Conservation (phyloP, 2,329 filamentous ascomycete species). For the Coniochaeta prunicola region DNA sequence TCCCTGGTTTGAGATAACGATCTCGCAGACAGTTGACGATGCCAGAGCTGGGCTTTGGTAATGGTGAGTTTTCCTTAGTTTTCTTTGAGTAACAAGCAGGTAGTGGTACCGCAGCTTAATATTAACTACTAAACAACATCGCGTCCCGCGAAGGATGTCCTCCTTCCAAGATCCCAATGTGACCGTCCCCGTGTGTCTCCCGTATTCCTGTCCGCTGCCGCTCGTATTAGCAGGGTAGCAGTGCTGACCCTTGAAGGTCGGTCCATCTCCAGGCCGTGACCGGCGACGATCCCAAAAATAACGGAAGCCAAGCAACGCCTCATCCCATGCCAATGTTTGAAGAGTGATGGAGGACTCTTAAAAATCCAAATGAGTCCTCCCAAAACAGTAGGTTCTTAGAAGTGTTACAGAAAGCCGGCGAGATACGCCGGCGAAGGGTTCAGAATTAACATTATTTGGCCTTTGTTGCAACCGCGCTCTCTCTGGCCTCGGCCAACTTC, state of each 20-base stretch:
- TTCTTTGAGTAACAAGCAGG: not conserved
- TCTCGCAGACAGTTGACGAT: not conserved
- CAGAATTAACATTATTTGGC: not conserved
- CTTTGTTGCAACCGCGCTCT: conserved; percentile 14
- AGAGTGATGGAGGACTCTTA: not conserved
- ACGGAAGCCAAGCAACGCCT: not conserved
- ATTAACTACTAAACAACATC: not conserved
- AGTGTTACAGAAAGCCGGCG: not conserved
- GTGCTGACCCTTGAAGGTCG: not conserved
- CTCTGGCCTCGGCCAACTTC: conserved; percentile 31
- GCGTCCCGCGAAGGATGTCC: not conserved
- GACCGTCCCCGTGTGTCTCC: not conserved
- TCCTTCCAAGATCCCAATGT: not conserved
- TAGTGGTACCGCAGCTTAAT: not conserved
- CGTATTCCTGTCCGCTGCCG: not conserved
- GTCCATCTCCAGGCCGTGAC: not conserved
- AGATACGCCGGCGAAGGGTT: not conserved
- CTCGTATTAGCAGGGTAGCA: not conserved
- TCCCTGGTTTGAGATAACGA: not conserved
- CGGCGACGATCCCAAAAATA: not conserved
- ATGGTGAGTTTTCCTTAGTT: not conserved
- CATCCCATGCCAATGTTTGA: not conserved
- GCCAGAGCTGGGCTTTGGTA: not conserved
- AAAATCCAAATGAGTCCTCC: not conserved
- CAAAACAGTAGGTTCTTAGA: not conserved